Evolutionary conservation across 2,329 filamentous ascomycete species (phyloP).

Genomic region (Ophiocordyceps camponoti-leonardi): DNA sequence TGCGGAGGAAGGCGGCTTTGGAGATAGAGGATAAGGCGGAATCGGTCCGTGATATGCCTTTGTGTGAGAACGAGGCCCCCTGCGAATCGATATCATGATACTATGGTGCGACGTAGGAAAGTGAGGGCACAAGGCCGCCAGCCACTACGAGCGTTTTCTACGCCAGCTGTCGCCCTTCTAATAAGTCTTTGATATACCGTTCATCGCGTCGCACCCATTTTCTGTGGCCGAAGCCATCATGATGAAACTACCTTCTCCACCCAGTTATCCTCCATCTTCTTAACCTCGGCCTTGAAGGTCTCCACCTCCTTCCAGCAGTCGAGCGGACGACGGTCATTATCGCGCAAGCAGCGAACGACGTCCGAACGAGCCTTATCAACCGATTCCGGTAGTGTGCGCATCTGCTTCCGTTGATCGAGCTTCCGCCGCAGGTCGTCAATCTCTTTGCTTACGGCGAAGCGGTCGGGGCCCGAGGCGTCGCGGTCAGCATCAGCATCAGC

Average conservation of each 20-base stretch:
- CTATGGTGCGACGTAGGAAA: neutral
- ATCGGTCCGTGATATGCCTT: neutral
- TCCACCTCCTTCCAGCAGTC: constrained; percentile 94
- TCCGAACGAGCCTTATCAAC: constrained; percentile 61
- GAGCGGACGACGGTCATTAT: constrained; percentile 73
- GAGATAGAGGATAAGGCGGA: constrained; percentile 5
- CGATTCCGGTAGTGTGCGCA: constrained; percentile 50
- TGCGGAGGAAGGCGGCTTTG: constrained; percentile 31
- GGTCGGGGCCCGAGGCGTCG: constrained; percentile 14
- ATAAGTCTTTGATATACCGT: no score
- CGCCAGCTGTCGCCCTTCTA: neutral
- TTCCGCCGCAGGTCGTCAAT: constrained; percentile 39
- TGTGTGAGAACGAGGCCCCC: neutral
- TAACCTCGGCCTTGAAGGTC: constrained; percentile 76
- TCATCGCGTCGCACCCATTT: no score
- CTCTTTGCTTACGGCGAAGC: constrained; percentile 39
- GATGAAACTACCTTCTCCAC: constrained; percentile 56
- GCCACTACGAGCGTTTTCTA: neutral
- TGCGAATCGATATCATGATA: neutral
- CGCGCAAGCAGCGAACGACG: constrained; percentile 64
- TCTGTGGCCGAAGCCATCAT: neutral
- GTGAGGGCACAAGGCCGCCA: neutral
- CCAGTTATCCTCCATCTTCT: constrained; percentile 70
- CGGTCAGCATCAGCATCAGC: constrained; percentile 34
- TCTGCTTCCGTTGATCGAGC: constrained; percentile 44